These are phyloP conservation scores for Colletotrichum tofieldiae DNA, from an alignment of 2,329 filamentous ascomycete genomes.

Conservation along the genomic window DNA sequence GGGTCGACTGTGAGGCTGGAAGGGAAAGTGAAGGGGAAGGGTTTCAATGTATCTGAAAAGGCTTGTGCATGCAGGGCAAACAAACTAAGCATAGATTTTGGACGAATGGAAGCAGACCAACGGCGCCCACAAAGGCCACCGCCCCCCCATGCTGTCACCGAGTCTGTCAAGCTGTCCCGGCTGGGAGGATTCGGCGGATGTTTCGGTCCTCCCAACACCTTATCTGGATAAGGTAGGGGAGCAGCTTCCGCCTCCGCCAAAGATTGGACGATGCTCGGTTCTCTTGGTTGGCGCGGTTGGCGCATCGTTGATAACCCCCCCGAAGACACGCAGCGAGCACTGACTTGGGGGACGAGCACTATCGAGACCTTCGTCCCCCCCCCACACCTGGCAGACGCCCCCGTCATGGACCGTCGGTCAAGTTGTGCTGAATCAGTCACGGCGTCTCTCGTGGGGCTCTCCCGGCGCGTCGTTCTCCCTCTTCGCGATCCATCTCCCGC, in stretches of 20 bases:
- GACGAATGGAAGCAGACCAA: background rate
- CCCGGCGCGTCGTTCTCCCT: background rate
- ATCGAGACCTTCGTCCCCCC: background rate
- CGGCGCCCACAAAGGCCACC: background rate
- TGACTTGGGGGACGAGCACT: background rate
- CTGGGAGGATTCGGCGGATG: conserved; percentile 8
- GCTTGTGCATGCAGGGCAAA: background rate
- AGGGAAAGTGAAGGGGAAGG: background rate
- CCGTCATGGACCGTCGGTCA: background rate
- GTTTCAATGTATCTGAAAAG: background rate
- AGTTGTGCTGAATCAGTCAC: background rate
- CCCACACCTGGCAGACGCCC: background rate
- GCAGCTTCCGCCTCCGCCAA: conserved; percentile 7
- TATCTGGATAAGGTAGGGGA: conserved; percentile 15
- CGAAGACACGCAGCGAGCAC: background rate
- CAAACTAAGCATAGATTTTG: background rate
- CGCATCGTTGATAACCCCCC: conserved; percentile 11
- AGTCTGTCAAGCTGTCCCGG: conserved; percentile 7
- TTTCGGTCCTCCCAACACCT: conserved; percentile 23
- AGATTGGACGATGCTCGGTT: conserved; percentile 16
- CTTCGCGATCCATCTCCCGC: conserved; percentile 2
- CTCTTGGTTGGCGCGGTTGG: conserved; percentile 6
- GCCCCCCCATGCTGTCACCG: conserved; percentile 3
- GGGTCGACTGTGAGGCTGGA: background rate
- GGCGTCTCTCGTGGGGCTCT: background rate